phyloP scores from a whole-genome alignment of 1,139 yeast genomes.

The Kodamaea suecica region DNA sequence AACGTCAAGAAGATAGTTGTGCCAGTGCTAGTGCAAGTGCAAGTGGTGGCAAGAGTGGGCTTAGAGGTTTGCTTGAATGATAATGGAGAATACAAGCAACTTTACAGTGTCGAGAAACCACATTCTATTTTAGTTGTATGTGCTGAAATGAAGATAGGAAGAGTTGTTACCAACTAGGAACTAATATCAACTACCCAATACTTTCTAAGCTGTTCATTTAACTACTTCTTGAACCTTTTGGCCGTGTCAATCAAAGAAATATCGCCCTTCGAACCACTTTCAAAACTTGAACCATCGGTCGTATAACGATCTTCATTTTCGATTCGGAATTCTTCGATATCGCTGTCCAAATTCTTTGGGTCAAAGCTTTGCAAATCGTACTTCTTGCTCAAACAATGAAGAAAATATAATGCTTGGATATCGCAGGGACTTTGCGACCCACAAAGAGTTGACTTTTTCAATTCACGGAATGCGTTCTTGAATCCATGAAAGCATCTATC shows the following conservation, averaged over 20 bases:
- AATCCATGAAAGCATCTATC: slow-evolving; percentile 17
- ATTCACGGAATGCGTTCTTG: slow-evolving; percentile 16
- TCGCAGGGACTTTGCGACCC: slow-evolving; percentile 12
- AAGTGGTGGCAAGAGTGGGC: too few species aligned
- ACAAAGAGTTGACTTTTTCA: slow-evolving; percentile 9
- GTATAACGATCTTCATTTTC: slow-evolving; percentile 3
- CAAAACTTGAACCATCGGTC: slow-evolving; percentile 4
- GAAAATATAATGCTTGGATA: slow-evolving; percentile 21
- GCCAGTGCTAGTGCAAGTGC: too few species aligned
- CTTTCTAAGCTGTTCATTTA: too few species aligned
- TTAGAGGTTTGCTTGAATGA: too few species aligned
- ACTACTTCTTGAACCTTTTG: slow-evolving; percentile 1
- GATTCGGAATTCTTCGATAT: slow-evolving; percentile 19
- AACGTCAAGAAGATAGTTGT: too few species aligned
- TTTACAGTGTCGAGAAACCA: too few species aligned
- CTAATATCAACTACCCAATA: too few species aligned
- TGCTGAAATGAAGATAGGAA: too few species aligned
- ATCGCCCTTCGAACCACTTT: slow-evolving; percentile 3
- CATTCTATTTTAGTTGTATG: too few species aligned
- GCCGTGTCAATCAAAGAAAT: slow-evolving; percentile 5
- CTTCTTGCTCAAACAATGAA: slow-evolving; percentile 19
- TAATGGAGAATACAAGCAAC: too few species aligned
- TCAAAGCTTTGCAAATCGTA: slow-evolving; percentile 22
- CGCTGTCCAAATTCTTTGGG: slow-evolving; percentile 15
- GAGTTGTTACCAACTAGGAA: too few species aligned